Evolutionary conservation across 495 filamentous ascomycete species (phyloP).

Genomic region (Hyaloscypha bicolor): DNA sequence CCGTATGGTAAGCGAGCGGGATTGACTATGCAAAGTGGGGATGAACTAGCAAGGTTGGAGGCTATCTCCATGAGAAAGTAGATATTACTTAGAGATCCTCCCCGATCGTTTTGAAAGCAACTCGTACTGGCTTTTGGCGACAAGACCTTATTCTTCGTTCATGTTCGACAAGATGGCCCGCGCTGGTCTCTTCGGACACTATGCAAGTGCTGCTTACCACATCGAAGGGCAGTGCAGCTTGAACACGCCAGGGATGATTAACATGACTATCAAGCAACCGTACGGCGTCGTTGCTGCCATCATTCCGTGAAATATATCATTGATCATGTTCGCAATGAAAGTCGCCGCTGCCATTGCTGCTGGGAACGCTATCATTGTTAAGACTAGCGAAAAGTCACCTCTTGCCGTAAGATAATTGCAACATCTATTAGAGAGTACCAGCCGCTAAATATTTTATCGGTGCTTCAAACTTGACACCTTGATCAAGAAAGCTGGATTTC

Average conservation of each 20-base stretch:
- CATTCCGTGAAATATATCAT: constrained; percentile 52
- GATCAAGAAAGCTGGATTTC: constrained; percentile 92
- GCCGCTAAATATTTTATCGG: too few relatives aligned
- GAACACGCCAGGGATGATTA: constrained; percentile 13
- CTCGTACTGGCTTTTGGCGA: too few relatives aligned
- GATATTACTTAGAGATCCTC: too few relatives aligned
- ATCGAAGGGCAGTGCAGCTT: constrained; percentile 12
- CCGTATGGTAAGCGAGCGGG: too few relatives aligned
- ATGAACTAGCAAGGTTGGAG: too few relatives aligned
- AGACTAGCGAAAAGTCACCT: constrained; percentile 75
- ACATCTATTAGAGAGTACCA: too few relatives aligned
- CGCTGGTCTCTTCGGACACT: neutral
- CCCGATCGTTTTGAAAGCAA: too few relatives aligned
- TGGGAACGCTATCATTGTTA: constrained; percentile 75
- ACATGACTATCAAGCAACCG: constrained; percentile 73
- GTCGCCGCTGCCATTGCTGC: constrained; percentile 66
- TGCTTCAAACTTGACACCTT: constrained; percentile 56
- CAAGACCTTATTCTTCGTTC: too few relatives aligned
- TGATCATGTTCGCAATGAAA: constrained; percentile 39
- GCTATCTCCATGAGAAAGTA: too few relatives aligned
- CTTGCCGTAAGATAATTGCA: constrained; percentile 64
- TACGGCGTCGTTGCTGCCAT: constrained; percentile 57
- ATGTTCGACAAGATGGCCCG: neutral
- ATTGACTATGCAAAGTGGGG: too few relatives aligned
- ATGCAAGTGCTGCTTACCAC: neutral